Evolutionary conservation across 2,329 filamentous ascomycete species (phyloP).

Genomic region (Sporothrix inflata): DNA sequence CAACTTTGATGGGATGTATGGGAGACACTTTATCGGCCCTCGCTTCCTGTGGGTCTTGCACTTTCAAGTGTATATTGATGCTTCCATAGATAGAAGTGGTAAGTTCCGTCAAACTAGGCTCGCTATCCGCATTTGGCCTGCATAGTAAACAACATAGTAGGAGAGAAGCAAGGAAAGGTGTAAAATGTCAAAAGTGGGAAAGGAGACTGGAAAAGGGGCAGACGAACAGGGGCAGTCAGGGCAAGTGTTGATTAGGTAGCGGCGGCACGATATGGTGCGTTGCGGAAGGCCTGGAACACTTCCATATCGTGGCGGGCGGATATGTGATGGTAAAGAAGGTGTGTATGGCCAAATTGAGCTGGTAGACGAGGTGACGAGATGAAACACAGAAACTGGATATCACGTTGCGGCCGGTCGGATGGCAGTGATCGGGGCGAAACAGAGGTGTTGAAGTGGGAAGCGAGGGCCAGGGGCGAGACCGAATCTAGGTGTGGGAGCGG

Average conservation of each 20-base stretch:
- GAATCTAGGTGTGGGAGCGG: background rate
- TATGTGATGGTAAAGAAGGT: background rate
- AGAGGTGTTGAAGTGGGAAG: background rate
- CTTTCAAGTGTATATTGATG: conserved; percentile 25
- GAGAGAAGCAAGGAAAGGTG: background rate
- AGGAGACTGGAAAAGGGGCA: background rate
- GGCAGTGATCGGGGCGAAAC: background rate
- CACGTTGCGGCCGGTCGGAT: conserved; percentile 12
- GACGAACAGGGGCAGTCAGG: background rate
- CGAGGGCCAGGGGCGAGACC: background rate
- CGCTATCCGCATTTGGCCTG: background rate
- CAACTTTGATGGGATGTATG: background rate
- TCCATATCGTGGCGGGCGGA: conserved; percentile 19
- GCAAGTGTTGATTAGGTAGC: background rate
- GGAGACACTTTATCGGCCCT: conserved; percentile 19
- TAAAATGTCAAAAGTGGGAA: background rate
- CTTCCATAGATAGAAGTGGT: conserved; percentile 30
- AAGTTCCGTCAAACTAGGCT: conserved; percentile 15
- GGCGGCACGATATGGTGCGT: conserved; percentile 26
- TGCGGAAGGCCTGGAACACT: conserved; percentile 24
- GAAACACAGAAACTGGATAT: conserved; percentile 1
- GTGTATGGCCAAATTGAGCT: background rate
- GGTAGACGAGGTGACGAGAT: background rate
- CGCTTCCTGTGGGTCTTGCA: conserved; percentile 17
- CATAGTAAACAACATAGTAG: background rate